Evolutionary conservation across 768 basidiomycete species (phyloP), one percentile per base, ranked within the genome.

Genomic region (Psilocybe tampanensis): DNA sequence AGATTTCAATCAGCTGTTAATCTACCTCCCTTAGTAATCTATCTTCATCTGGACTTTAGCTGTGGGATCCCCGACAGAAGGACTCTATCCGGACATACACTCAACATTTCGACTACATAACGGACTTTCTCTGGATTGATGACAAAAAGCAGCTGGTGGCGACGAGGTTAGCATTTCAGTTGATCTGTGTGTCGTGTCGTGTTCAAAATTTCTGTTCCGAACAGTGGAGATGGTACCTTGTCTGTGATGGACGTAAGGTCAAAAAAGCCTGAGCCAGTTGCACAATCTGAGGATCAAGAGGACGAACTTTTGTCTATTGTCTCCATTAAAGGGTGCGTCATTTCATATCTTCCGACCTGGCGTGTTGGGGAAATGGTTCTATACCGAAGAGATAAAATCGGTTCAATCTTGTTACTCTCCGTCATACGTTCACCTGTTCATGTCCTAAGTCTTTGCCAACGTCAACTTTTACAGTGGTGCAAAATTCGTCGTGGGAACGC

Each of bases 41-140:
- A 29, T 45, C 24, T 42, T 55, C 43, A 18, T n/a, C 29, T 26
- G 47, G 24, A 47, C 47, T 52, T 44, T 63, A 97, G 95, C 80
- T 98, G 22, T 97, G 95, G 95, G 95, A 97, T 69, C 86, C 90
- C 19, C 79, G 94, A 56, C 81, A 86, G 66, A 73, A 76, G 49
- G 86, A 86, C 8, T 77, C 80, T 44, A 74, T 89, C 17, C 81
- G 88, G 33, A 76, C 80, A 18, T 94, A 94, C 67, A 84, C 76
- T 26, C 95, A 97, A 48, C 95, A 98, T 66, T 94, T 89, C 68
- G 95, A 97, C 73, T 97, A 94, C 67, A 94, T 97, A 54, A 90
- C 93, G 34, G 94, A 95, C 70, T 94, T 97, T 72, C 73, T 91
- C 36, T 97, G 90, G 85, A 70, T 94, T 54, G 83, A 83, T 34